Conservation (phyloP, 2,329 filamentous ascomycete genomes). For the Bipolaris gigantea region DNA sequence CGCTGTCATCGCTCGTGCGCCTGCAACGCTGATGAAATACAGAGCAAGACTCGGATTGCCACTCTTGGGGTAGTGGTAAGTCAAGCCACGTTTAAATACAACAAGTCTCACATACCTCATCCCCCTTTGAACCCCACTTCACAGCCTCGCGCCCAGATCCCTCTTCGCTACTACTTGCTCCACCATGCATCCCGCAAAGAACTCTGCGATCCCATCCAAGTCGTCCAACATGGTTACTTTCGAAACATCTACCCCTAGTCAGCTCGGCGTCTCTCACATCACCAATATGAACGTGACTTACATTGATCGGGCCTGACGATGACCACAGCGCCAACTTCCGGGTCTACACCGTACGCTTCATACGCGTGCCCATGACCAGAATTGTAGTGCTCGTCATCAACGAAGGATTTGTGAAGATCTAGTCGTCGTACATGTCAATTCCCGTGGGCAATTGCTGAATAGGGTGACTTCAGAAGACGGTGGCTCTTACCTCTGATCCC, state of each 20-base stretch:
- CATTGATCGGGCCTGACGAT: conserved; percentile 63
- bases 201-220: conserved; percentile 19
- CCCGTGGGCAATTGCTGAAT: background rate
- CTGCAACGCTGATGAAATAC: no score
- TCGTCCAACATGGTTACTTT: conserved; percentile 31
- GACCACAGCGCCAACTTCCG: conserved; percentile 44
- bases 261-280: background rate
- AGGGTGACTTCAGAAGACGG: no score
- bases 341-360: conserved; percentile 57
- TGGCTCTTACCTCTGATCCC: conserved; percentile 53
- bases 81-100: background rate
- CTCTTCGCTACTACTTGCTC: background rate
- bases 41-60: background rate
- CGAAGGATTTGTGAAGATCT: conserved; percentile 63
- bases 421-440: background rate
- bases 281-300: background rate
- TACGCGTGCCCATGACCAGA: conserved; percentile 61
- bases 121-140: background rate
- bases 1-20: no score
- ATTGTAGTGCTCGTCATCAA: conserved; percentile 62
- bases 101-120: background rate
- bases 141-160: background rate
- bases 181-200: conserved; percentile 28
- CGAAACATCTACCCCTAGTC: conserved; percentile 29
- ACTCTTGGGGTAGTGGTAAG: no score